phyloP scores from a whole-genome alignment of 164 flowering plant genomes.

The Umbilicus rupestris region DNA sequence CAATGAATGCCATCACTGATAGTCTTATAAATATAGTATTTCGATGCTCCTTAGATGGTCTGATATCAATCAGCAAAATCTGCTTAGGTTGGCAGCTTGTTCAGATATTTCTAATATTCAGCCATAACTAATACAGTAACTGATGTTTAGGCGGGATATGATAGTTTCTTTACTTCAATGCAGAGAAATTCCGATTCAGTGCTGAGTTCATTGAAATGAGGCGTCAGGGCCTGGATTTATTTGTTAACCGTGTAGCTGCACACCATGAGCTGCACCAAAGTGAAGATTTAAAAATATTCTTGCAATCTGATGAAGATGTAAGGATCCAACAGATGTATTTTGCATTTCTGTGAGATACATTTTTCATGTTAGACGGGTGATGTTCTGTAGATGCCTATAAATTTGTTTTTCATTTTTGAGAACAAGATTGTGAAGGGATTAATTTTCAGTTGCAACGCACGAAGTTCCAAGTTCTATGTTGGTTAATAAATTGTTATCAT shows the following conservation, averaged over 20 bases:
- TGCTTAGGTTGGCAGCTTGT: neutral
- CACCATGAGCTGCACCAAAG: constrained; percentile 85
- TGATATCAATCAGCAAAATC: neutral
- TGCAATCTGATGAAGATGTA: constrained; percentile 95
- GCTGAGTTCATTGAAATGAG: constrained; percentile 98
- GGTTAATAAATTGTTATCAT: neutral
- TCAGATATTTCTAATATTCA: neutral
- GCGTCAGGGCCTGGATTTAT: constrained; percentile 77
- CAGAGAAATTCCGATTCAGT: constrained; percentile 98
- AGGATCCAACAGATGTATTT: neutral
- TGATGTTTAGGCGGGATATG: neutral
- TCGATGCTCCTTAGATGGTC: neutral
- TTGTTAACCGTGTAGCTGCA: constrained; percentile 81
- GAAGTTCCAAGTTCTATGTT: neutral
- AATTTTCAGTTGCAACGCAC: neutral
- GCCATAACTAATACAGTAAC: neutral
- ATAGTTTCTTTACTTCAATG: constrained; percentile 13
- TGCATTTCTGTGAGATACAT: neutral
- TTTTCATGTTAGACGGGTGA: neutral
- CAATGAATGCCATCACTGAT: neutral
- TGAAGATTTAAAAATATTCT: constrained; percentile 78
- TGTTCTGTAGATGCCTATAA: too few species aligned
- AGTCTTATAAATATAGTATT: too few species aligned
- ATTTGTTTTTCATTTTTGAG: too few species aligned
- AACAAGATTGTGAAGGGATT: neutral